Percentiles rank a stretch among this genome's conserved stretches.
These are phyloP conservation scores for Cephalotrichum gorgonifer DNA, from an alignment of 2,329 filamentous ascomycete genomes.

Conservation along the genomic window DNA sequence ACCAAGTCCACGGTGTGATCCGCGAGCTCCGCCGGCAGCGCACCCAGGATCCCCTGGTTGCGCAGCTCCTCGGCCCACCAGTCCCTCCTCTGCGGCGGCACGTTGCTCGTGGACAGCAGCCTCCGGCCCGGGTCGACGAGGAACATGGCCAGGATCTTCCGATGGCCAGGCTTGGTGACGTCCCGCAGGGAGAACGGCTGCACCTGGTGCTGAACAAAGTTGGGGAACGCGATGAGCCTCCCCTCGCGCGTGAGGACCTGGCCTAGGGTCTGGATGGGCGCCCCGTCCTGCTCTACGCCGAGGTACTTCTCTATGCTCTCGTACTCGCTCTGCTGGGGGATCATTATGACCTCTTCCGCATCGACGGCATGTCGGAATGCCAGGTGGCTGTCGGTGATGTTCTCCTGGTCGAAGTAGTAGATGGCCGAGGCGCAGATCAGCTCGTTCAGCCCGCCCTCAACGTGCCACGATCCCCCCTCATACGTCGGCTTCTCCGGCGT, in stretches of 20 bases:
- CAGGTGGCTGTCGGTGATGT: slow-evolving; percentile 43
- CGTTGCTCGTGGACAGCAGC: slow-evolving; percentile 32
- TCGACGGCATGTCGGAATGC: slow-evolving; percentile 35
- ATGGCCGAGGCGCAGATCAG: slow-evolving; percentile 53
- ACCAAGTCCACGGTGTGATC: slow-evolving; percentile 16
- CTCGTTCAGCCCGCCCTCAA: slow-evolving; percentile 49
- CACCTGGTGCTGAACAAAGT: slow-evolving; percentile 36
- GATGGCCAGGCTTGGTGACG: slow-evolving; percentile 37
- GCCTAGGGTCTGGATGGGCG: slow-evolving; percentile 23
- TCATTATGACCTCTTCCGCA: slow-evolving; percentile 13
- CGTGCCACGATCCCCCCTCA: slow-evolving; percentile 41
- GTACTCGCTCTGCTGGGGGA: slow-evolving; percentile 21
- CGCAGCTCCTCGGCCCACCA: slow-evolving; percentile 34
- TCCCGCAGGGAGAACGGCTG: slow-evolving; percentile 38
- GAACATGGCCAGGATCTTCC: slow-evolving; percentile 46
- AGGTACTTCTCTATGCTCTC: slow-evolving; percentile 22
- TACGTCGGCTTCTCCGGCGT: slow-evolving; percentile 47
- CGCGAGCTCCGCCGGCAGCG: slow-evolving; percentile 17
- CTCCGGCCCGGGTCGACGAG: slow-evolving; percentile 44
- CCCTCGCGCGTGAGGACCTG: slow-evolving; percentile 28
- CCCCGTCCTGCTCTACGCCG: slow-evolving; percentile 14
- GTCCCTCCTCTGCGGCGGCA: slow-evolving; percentile 25
- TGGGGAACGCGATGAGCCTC: slow-evolving; percentile 33
- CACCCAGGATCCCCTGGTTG: slow-evolving; percentile 16
- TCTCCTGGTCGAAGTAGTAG: slow-evolving; percentile 51